These are phyloP conservation scores for Umbelopsis ramanniana DNA, from an alignment of 192 early-diverging fungal species.

Conservation along the genomic window DNA sequence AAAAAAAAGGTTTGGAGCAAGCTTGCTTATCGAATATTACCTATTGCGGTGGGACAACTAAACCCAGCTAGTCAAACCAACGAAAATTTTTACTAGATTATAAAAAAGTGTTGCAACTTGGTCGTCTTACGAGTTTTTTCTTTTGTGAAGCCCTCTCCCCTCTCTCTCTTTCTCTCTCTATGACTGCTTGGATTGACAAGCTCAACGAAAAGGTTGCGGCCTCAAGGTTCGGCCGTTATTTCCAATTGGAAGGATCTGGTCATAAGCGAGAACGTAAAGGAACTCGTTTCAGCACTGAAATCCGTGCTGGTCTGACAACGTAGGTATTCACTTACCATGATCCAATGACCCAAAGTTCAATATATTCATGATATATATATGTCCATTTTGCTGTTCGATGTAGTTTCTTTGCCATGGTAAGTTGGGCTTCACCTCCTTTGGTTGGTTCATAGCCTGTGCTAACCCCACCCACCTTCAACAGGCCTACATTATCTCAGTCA, in stretches of 20 bases:
- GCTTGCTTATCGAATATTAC: too few species aligned
- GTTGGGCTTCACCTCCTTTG: background rate
- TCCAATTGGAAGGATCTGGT: conserved; percentile 65
- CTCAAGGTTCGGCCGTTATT: conserved; percentile 62
- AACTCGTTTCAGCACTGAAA: conserved; percentile 67
- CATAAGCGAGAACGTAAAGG: conserved; percentile 59
- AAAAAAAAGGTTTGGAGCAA: too few species aligned
- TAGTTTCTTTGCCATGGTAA: conserved; percentile 43
- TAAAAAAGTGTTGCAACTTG: background rate
- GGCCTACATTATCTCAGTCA: conserved; percentile 76
- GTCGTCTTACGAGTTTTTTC: background rate
- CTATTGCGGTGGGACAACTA: too few species aligned
- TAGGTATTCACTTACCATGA: background rate
- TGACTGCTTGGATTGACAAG: conserved; percentile 55
- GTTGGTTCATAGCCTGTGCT: background rate
- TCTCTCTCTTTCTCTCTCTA: conserved; percentile 1
- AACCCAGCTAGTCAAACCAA: too few species aligned
- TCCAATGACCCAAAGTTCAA: background rate
- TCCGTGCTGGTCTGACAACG: conserved; percentile 69
- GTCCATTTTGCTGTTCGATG: background rate
- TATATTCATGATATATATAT: background rate
- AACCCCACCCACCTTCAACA: background rate
- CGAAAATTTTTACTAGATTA: too few species aligned
- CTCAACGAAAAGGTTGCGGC: conserved; percentile 62
- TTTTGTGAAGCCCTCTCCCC: conserved; percentile 6